Conservation (phyloP, 495 filamentous ascomycete genomes). For the Aspergillus sparsus region DNA sequence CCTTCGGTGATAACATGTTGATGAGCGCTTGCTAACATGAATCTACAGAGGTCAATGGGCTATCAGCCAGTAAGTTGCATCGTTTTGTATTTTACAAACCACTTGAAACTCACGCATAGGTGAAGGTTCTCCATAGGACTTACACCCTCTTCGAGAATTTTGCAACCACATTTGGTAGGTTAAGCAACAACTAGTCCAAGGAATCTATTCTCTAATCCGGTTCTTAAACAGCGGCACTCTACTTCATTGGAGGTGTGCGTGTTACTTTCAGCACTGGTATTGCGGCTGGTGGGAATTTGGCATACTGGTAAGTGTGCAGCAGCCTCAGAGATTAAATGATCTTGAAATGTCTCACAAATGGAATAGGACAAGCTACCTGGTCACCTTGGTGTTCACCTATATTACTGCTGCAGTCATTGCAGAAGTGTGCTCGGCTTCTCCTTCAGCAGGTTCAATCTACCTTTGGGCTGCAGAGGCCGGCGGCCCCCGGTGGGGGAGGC, state of each 20-base stretch:
- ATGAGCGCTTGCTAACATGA: conserved; percentile 23
- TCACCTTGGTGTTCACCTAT: conserved; percentile 57
- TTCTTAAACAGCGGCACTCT: conserved; percentile 47
- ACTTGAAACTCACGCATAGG: conserved; percentile 17
- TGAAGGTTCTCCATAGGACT: conserved; percentile 49
- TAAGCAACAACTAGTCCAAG: not conserved
- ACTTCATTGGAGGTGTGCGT: conserved; percentile 58
- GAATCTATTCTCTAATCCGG: conserved; percentile 3
- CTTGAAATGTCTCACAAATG: not conserved
- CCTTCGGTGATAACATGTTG: not conserved
- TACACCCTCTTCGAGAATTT: conserved; percentile 57
- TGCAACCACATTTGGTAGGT: conserved; percentile 55
- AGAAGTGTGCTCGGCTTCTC: conserved; percentile 57
- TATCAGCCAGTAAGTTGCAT: conserved; percentile 47
- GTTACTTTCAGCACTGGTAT: conserved; percentile 59
- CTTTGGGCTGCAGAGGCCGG: conserved; percentile 59
- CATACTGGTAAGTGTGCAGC: conserved; percentile 46
- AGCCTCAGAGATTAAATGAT: not conserved
- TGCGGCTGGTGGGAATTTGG: conserved; percentile 56
- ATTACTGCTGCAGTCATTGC: conserved; percentile 59
- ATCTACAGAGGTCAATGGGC: conserved; percentile 45
- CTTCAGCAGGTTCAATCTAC: conserved; percentile 58
- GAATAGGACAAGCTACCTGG: conserved; percentile 54
- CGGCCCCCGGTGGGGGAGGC: conserved; percentile 52
- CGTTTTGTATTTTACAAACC: not conserved